Conservation (phyloP, 1,139 yeast genomes). For the Protomyces pachydermus region DNA sequence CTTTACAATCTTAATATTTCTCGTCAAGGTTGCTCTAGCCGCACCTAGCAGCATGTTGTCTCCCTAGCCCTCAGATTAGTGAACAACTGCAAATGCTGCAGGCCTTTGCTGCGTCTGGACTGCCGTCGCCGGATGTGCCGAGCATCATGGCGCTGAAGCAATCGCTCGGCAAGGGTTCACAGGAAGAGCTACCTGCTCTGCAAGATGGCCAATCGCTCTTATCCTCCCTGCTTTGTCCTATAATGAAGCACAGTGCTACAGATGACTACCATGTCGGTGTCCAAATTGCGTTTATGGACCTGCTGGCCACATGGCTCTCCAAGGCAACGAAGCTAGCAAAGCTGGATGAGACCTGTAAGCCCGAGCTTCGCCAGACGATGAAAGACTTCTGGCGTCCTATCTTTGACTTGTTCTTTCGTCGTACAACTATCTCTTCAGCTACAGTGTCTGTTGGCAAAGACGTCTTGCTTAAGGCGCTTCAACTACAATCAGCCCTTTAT, state of each 20-base stretch:
- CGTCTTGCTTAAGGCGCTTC: slow-evolving; percentile 8
- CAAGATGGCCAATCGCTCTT: not conserved
- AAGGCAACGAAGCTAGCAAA: not conserved
- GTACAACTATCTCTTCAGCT: slow-evolving; percentile 14
- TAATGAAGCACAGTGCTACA: not conserved
- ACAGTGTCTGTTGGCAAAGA: slow-evolving; percentile 18
- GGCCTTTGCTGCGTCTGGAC: not conserved
- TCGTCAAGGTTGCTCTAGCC: too few species aligned
- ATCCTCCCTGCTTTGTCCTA: not conserved
- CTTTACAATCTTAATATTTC: too few species aligned
- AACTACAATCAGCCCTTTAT: slow-evolving; percentile 2
- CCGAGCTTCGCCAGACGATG: not conserved
- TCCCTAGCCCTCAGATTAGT: too few species aligned
- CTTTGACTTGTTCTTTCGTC: slow-evolving; percentile 12
- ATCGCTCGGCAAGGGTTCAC: not conserved
- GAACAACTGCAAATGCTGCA: not conserved
- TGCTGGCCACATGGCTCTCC: slow-evolving; percentile 19
- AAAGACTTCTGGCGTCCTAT: not conserved
- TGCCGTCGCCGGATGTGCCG: not conserved
- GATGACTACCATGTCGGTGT: not conserved
- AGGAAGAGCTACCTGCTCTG: not conserved
- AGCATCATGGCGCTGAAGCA: not conserved
- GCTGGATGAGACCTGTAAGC: not conserved
- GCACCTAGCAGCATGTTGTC: too few species aligned
- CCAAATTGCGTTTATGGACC: slow-evolving; percentile 11